A percentile compares a stretch with the other conserved stretches of the same genome.
phyloP scores from a whole-genome alignment of 257 asterid genomes.

The Parsonsia alboflavescens region DNA sequence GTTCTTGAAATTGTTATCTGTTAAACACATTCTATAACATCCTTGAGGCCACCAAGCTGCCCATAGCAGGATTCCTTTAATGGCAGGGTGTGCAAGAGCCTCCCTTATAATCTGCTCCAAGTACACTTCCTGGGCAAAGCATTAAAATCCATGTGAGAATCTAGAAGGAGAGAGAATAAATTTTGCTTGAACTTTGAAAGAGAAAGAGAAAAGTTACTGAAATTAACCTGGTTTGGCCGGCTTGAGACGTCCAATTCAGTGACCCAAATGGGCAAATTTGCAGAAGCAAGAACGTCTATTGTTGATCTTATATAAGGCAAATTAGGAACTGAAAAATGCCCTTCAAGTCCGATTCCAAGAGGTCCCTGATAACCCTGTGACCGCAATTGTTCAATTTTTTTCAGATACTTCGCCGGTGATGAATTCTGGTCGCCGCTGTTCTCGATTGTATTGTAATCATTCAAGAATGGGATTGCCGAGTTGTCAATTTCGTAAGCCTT shows the following conservation, averaged over 20 bases:
- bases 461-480: constrained; percentile 42
- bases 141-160: no score
- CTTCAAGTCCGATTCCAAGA: constrained; percentile 35
- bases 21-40: constrained; percentile 67
- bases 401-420: constrained; percentile 38
- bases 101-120: constrained; percentile 49
- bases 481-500: constrained; percentile 37
- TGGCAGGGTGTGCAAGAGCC: constrained; percentile 46
- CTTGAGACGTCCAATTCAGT: constrained; percentile 30
- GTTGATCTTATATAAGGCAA: constrained; percentile 20
- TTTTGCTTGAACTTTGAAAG: no score
- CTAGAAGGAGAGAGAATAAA: background rate
- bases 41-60: constrained; percentile 33
- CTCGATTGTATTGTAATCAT: constrained; percentile 60
- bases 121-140: constrained; percentile 30
- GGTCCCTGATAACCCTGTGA: constrained; percentile 31
- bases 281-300: constrained; percentile 29
- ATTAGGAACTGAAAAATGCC: constrained; percentile 22
- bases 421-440: constrained; percentile 31
- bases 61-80: constrained; percentile 53
- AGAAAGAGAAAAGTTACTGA: background rate
- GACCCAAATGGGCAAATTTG: constrained; percentile 39
- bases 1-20: constrained; percentile 43
- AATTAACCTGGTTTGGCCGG: constrained; percentile 24
- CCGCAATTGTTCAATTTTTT: constrained; percentile 37